These are phyloP conservation scores for Claviceps lovelessii DNA, from an alignment of 2,329 filamentous ascomycete genomes.

Conservation along the genomic window DNA sequence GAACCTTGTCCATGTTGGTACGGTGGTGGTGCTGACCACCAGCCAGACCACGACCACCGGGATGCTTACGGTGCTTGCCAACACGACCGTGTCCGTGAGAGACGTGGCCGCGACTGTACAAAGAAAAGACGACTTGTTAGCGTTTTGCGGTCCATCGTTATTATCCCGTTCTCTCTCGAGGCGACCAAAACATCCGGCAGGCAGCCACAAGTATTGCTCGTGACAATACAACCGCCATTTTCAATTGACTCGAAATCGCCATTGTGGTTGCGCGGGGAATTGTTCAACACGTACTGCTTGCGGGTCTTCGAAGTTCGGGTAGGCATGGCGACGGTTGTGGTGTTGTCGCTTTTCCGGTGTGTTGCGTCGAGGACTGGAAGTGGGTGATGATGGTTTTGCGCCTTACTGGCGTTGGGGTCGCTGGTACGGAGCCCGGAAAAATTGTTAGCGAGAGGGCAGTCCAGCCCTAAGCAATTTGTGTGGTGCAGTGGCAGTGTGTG, in stretches of 20 bases:
- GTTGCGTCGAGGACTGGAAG: constrained; percentile 21
- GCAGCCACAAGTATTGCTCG: constrained; percentile 13
- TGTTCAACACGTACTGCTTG: constrained; percentile 50
- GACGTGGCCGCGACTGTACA: constrained; percentile 79
- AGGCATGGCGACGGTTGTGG: constrained; percentile 48
- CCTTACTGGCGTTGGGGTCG: constrained; percentile 16
- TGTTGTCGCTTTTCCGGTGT: constrained; percentile 29
- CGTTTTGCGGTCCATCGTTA: neutral
- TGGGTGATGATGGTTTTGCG: constrained; percentile 26
- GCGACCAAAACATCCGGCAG: neutral
- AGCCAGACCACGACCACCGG: constrained; percentile 72
- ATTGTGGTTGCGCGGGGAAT: constrained; percentile 3
- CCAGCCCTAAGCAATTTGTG: constrained; percentile 22
- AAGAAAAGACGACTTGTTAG: neutral
- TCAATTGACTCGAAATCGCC: constrained; percentile 1
- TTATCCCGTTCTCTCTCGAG: neutral
- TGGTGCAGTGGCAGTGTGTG: neutral
- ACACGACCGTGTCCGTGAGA: constrained; percentile 96
- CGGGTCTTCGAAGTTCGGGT: constrained; percentile 62
- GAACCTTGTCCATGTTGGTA: constrained; percentile 56
- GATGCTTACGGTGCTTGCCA: constrained; percentile 95
- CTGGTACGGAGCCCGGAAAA: constrained; percentile 16
- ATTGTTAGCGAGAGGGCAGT: constrained; percentile 28
- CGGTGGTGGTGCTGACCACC: constrained; percentile 90
- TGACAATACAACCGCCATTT: neutral